These are phyloP conservation scores for Trebouxia sp. DNA, from an alignment of 139 green algal species.

Conservation along the genomic window DNA sequence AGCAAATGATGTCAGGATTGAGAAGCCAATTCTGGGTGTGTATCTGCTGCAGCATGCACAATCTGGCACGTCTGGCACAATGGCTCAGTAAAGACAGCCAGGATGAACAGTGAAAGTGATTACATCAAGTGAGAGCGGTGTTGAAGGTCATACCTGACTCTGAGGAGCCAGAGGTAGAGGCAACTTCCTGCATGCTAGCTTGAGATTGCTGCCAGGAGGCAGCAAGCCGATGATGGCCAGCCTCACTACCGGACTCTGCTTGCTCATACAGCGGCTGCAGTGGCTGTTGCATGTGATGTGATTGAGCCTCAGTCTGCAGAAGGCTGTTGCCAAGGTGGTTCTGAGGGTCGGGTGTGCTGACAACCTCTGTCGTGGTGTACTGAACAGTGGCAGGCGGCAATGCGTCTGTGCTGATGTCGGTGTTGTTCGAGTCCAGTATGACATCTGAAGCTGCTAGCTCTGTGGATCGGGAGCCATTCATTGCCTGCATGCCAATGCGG, in stretches of 20 bases:
- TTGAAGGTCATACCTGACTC: constrained; percentile 3
- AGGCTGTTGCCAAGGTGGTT: not conserved
- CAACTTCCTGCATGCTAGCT: constrained; percentile 12
- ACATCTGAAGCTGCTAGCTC: not conserved
- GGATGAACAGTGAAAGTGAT: too few relatives aligned
- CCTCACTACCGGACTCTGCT: not conserved
- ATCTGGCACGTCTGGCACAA: too few relatives aligned
- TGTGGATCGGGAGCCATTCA: not conserved
- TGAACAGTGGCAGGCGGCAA: not conserved
- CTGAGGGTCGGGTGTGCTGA: too few relatives aligned
- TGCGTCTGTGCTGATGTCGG: not conserved
- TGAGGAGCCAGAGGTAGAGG: constrained; percentile 5
- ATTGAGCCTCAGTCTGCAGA: too few relatives aligned
- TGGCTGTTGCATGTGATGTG: too few relatives aligned
- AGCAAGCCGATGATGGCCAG: not conserved
- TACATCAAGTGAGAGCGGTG: too few relatives aligned
- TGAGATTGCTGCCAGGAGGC: constrained; percentile 14
- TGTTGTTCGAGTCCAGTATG: not conserved
- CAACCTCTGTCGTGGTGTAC: not conserved
- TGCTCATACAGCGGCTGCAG: not conserved
- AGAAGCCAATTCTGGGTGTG: too few relatives aligned
- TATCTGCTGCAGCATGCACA: too few relatives aligned
- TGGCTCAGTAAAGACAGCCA: too few relatives aligned
- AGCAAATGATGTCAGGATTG: too few relatives aligned
- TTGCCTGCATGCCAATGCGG: not conserved